A percentile compares a stretch with the other conserved stretches of the same genome.
Conservation (phyloP, 306 rosid species). For the Malus orientalis region DNA sequence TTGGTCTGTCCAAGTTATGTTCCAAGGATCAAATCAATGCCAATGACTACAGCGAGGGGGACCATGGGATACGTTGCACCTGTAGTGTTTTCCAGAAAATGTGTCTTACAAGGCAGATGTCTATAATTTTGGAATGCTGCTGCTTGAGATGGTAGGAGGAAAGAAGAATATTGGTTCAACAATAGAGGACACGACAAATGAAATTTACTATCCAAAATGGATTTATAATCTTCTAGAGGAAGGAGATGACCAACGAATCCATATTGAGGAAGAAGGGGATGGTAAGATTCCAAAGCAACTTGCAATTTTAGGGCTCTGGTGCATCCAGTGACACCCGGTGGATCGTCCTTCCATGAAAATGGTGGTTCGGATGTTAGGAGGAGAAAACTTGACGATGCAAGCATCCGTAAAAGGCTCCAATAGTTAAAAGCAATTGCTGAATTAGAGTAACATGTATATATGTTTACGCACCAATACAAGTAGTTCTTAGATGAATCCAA, state of each 20-base stretch:
- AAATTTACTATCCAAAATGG: background rate
- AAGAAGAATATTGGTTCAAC: too few relatives aligned
- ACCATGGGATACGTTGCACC: constrained; percentile 23
- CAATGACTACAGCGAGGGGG: background rate
- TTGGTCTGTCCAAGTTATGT: background rate
- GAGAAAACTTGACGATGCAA: background rate
- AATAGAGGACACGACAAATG: too few relatives aligned
- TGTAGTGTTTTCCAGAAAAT: constrained; percentile 13
- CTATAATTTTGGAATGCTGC: too few relatives aligned
- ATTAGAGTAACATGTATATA: background rate
- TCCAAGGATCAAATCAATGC: background rate
- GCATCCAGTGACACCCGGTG: background rate
- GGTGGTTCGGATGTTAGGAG: background rate
- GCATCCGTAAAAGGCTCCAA: too few relatives aligned
- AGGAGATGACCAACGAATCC: background rate
- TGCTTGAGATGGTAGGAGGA: too few relatives aligned
- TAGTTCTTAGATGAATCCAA: too few relatives aligned
- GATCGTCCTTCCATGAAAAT: background rate
- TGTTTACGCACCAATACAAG: background rate
- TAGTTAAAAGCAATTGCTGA: background rate
- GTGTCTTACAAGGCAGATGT: background rate
- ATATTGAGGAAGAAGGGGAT: background rate
- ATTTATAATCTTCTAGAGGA: background rate
- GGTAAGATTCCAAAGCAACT: background rate
- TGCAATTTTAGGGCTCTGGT: background rate